A percentile compares a stretch with the other conserved stretches of the same genome.
Evolutionary conservation across 441 rosid species (phyloP).

Genomic region (Cnidoscolus chayamansa): DNA sequence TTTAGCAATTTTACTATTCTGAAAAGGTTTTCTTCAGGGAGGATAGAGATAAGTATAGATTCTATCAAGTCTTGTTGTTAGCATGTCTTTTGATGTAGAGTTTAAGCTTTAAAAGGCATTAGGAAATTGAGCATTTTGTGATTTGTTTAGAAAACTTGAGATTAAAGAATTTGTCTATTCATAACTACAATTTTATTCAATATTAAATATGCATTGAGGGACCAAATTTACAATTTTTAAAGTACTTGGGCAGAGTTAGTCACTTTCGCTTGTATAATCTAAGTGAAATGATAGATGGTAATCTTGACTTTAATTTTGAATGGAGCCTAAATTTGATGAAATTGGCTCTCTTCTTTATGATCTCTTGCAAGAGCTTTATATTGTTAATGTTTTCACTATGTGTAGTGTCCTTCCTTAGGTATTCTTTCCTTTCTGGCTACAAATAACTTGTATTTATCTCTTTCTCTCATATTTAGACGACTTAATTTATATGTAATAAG

Average conservation of each 20-base stretch:
- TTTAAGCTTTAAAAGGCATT: constrained; percentile 33
- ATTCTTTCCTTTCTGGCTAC: too few relatives aligned
- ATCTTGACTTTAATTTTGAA: constrained; percentile 33
- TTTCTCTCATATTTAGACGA: background rate
- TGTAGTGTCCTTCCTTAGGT: constrained; percentile 4
- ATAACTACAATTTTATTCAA: constrained; percentile 28
- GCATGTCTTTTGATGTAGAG: constrained; percentile 35
- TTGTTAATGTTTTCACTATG: constrained; percentile 30
- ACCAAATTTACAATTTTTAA: constrained; percentile 29
- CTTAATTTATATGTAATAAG: too few relatives aligned
- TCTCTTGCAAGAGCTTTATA: constrained; percentile 24
- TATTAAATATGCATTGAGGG: constrained; percentile 17
- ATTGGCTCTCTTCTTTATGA: constrained; percentile 22
- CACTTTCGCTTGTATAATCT: constrained; percentile 18
- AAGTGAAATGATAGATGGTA: constrained; percentile 27
- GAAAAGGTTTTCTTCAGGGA: constrained; percentile 20
- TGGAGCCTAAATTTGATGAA: constrained; percentile 27
- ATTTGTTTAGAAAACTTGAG: constrained; percentile 10
- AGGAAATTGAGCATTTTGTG: background rate
- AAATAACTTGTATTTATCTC: too few relatives aligned
- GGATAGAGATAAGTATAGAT: background rate
- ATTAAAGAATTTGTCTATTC: constrained; percentile 24
- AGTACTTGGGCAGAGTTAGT: constrained; percentile 33
- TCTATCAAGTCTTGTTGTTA: constrained; percentile 11
- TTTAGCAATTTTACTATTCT: constrained; percentile 16